Percentiles rank a stretch among this genome's conserved stretches.
Conservation (phyloP, 2,329 filamentous ascomycete genomes). For the Ophioceras dolichostomum region DNA sequence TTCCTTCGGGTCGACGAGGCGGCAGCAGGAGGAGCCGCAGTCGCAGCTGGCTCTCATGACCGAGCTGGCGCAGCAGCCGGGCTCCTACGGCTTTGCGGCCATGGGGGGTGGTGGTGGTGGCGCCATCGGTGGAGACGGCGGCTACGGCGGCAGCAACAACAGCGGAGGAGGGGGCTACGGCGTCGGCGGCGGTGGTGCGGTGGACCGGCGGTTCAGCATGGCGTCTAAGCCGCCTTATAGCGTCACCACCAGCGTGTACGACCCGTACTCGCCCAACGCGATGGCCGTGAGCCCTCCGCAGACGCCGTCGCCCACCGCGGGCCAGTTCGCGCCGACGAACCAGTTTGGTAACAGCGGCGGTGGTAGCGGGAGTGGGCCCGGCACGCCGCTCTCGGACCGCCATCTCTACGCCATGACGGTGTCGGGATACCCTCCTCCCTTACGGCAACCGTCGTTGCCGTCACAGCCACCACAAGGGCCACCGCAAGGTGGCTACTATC, state of each 20-base stretch:
- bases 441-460: too few relatives aligned
- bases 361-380: too few relatives aligned
- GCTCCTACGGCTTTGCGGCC: conserved; percentile 6
- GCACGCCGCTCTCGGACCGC: too few relatives aligned
- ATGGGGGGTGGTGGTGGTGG: too few relatives aligned
- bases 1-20: too few relatives aligned
- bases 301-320: conserved; percentile 10
- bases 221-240: conserved; percentile 9
- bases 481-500: neutral
- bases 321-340: conserved; percentile 2
- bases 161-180: too few relatives aligned
- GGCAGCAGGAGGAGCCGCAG: conserved; percentile 5
- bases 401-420: too few relatives aligned
- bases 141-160: neutral
- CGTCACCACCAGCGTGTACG: conserved; percentile 5
- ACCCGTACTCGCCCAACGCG: conserved; percentile 1
- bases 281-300: conserved; percentile 5
- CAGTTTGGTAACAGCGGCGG: too few relatives aligned
- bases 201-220: conserved; percentile 9
- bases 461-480: neutral
- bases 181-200: conserved; percentile 5
- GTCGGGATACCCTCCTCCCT: neutral
- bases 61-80: conserved; percentile 8
- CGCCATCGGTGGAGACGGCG: neutral
- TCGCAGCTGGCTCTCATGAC: conserved; percentile 5